Base-by-base conservation (phyloP, 306 rosid species). In the Mimosa bimucronata region DNA sequence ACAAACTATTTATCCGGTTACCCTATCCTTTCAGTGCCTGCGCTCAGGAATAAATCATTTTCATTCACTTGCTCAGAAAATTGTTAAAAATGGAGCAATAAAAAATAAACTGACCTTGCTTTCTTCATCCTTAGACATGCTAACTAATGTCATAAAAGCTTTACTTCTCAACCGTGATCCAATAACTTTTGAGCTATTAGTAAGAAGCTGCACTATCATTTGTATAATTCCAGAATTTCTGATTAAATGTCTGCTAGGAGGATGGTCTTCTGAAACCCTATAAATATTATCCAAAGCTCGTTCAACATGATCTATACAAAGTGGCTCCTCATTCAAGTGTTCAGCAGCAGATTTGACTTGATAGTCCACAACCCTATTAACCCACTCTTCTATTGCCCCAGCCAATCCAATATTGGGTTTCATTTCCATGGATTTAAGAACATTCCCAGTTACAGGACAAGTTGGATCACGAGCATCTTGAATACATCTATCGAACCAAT, bases 61-160 rank as follows among this genome's bases (percentile, higher is more conserved):
- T 48, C 75, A 64, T 28, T 64, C 52, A 68, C 29, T 68, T 16
- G 64, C 40, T 38, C 9, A 58, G 45, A 84, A 71, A 65, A 72
- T 45, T 2, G 10, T 38, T 58, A 71, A 61, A 12, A 34, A 7
- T 10, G 16, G 21, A 76, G 11, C 11, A 34, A 60, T 19, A 13
- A 21, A 79, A 74, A 38, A 40, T 34, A 9, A 57, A 66, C 83
- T 78, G 66, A 86, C 94, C 91, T 82, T 86, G 94, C 89, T 86
- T 83, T 88, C 91, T 83, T 88, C 94, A 72, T 90, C 91, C 70
- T 77, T 83, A 28, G 85, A 83, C 85, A 90, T 79, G 79, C 89
- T 79, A 77, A 83, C 69, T 72, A 90, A 77, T 71, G 85, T 75
- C 85, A 77, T 53, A 18, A 90, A 85, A 76, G 88, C 83, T 82